phyloP scores from a whole-genome alignment of 2,329 filamentous ascomycete species.

The Albifimbria verrucaria region DNA sequence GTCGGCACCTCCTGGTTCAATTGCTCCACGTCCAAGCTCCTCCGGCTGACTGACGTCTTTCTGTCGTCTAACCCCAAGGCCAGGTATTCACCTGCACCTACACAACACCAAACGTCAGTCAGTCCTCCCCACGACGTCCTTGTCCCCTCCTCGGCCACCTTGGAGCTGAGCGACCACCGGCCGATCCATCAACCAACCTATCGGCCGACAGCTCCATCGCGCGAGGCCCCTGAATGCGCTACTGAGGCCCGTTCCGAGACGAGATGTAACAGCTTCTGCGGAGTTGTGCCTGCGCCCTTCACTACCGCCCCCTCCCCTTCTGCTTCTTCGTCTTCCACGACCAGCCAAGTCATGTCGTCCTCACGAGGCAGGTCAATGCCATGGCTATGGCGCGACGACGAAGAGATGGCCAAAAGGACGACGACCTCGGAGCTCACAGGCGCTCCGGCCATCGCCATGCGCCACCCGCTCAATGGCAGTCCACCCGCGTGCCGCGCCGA shows the following conservation, averaged over 20 bases:
- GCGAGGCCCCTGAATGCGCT: no score
- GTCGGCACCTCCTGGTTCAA: no score
- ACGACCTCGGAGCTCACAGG: conserved; percentile 39
- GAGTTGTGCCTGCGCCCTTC: neutral
- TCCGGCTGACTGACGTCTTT: no score
- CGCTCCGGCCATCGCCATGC: conserved; percentile 20
- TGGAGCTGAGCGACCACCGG: no score
- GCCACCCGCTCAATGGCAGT: conserved; percentile 33
- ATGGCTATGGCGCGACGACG: conserved; percentile 47
- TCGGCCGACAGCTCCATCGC: no score
- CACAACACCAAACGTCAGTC: no score
- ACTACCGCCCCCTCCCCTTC: conserved; percentile 2
- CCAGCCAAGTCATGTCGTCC: conserved; percentile 33
- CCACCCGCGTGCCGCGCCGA: conserved; percentile 42
- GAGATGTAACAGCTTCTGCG: neutral
- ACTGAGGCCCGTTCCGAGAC: neutral
- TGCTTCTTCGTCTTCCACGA: neutral
- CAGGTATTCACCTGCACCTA: no score
- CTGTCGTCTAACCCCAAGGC: no score
- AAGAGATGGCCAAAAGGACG: conserved; percentile 60
- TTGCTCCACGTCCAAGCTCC: no score
- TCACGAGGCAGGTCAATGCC: conserved; percentile 26
- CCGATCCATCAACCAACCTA: no score
- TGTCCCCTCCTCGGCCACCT: no score
- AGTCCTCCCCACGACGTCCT: no score